A percentile compares a stretch with the other conserved stretches of the same genome.
Evolutionary conservation across 257 asterid genomes (phyloP).

Genomic region (Henckelia pumila): DNA sequence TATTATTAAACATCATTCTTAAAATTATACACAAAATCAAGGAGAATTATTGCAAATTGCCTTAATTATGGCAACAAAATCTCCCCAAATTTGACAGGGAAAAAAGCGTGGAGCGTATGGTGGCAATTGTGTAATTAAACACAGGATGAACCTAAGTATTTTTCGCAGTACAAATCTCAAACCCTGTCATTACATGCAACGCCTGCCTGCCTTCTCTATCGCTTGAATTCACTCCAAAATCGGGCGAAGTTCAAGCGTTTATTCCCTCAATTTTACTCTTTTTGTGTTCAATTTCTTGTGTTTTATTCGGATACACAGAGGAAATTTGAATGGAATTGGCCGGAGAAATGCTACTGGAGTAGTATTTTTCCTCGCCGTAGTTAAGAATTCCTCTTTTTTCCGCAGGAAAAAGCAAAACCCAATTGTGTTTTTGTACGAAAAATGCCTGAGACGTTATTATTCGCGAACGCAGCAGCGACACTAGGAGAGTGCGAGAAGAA

Average conservation of each 20-base stretch:
- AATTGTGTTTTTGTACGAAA: neutral
- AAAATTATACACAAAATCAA: no score
- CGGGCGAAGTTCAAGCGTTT: neutral
- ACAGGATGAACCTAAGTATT: no score
- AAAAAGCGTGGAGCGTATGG: no score
- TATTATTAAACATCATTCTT: neutral
- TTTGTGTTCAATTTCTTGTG: neutral
- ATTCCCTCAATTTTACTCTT: neutral
- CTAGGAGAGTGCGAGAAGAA: conserved; percentile 6
- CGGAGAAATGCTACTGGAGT: conserved; percentile 33
- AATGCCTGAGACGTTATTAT: conserved; percentile 39
- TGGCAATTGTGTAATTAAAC: neutral
- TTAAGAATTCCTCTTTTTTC: conserved; percentile 2
- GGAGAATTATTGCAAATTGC: neutral
- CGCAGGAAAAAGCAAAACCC: neutral
- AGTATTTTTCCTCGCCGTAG: conserved; percentile 3
- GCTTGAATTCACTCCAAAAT: neutral
- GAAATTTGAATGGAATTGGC: neutral
- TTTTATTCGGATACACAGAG: neutral
- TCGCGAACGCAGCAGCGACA: conserved; percentile 17
- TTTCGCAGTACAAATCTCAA: no score
- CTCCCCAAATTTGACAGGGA: neutral
- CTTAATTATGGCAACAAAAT: neutral
- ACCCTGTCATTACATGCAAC: neutral
- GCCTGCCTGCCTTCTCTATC: neutral